phyloP scores from a whole-genome alignment of 2,329 filamentous ascomycete species.

The Hypoxylon sp. region DNA sequence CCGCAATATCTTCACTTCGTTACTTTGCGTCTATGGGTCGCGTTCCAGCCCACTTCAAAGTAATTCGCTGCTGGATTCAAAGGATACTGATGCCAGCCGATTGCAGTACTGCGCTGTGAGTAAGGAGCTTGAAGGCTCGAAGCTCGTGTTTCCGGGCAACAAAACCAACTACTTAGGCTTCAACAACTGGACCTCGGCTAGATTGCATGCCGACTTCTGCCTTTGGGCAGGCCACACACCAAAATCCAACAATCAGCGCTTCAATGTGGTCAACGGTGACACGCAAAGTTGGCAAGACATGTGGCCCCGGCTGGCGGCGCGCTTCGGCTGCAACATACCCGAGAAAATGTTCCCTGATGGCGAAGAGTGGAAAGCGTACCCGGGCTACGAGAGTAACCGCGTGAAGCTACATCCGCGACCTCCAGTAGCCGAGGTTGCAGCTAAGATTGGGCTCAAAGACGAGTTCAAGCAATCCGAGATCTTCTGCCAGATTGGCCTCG shows the following conservation, averaged over 20 bases:
- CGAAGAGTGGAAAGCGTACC: slow-evolving; percentile 39
- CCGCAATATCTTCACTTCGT: background rate
- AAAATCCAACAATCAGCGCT: slow-evolving; percentile 57
- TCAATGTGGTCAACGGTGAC: slow-evolving; percentile 61
- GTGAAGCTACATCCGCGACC: slow-evolving; percentile 49
- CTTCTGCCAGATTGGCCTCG: slow-evolving; percentile 59
- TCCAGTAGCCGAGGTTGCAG: slow-evolving; percentile 52
- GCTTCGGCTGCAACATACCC: slow-evolving; percentile 57
- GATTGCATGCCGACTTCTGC: slow-evolving; percentile 56
- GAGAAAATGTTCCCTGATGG: slow-evolving; percentile 51
- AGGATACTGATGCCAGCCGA: background rate
- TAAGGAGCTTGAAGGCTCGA: slow-evolving; percentile 53
- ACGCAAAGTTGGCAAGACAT: slow-evolving; percentile 59
- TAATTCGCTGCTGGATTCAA: background rate
- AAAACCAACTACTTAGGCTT: slow-evolving; percentile 55
- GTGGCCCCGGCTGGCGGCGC: slow-evolving; percentile 58
- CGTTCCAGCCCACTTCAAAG: too few species aligned
- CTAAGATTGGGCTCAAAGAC: slow-evolving; percentile 49
- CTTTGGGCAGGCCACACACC: slow-evolving; percentile 54
- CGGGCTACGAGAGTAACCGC: slow-evolving; percentile 34
- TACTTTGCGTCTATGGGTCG: too few species aligned
- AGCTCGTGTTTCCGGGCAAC: slow-evolving; percentile 56
- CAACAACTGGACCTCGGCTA: slow-evolving; percentile 55
- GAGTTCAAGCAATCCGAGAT: slow-evolving; percentile 50
- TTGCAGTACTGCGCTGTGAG: slow-evolving; percentile 56